Percentiles rank a stretch among this genome's conserved stretches.
These are phyloP conservation scores for Chrysoporthe puriensis DNA, from an alignment of 2,329 filamentous ascomycete genomes.

Conservation along the genomic window DNA sequence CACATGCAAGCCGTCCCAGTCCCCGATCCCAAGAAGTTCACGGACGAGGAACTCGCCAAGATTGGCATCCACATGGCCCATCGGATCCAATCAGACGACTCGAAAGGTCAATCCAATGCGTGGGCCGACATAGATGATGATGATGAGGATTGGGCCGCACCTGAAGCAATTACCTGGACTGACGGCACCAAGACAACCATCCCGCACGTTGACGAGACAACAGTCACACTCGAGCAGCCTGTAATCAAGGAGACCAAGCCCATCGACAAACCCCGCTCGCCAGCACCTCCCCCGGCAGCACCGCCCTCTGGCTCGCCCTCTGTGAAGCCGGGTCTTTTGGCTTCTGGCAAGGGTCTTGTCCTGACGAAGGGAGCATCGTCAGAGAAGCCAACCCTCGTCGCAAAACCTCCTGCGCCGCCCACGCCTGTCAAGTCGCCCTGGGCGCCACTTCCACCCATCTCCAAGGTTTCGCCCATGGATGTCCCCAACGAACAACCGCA, in stretches of 20 bases:
- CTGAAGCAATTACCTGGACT: slow-evolving; percentile 84
- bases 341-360: slow-evolving; percentile 63
- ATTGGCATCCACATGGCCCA: slow-evolving; percentile 86
- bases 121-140: slow-evolving; percentile 86
- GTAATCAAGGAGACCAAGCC: slow-evolving; percentile 35
- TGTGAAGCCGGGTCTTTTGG: slow-evolving; percentile 50
- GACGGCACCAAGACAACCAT: slow-evolving; percentile 84
- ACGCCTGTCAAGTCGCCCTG: slow-evolving; percentile 86
- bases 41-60: slow-evolving; percentile 84
- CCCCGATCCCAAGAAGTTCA: slow-evolving; percentile 79
- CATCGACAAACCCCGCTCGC: slow-evolving; percentile 49
- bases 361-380: slow-evolving; percentile 61
- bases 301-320: slow-evolving; percentile 44
- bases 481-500: slow-evolving; percentile 40
- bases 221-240: slow-evolving; percentile 22
- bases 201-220: slow-evolving; percentile 61
- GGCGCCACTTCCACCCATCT: slow-evolving; percentile 83
- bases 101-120: slow-evolving; percentile 64
- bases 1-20: slow-evolving; percentile 61
- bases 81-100: slow-evolving; percentile 75
- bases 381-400: slow-evolving; percentile 73
- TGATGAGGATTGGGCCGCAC: slow-evolving; percentile 85
- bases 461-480: slow-evolving; percentile 76
- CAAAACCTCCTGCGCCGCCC: slow-evolving; percentile 69
- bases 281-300: slow-evolving; percentile 39